phyloP scores from a whole-genome alignment of 2,329 filamentous ascomycete genomes.

The Cercospora sp. region DNA sequence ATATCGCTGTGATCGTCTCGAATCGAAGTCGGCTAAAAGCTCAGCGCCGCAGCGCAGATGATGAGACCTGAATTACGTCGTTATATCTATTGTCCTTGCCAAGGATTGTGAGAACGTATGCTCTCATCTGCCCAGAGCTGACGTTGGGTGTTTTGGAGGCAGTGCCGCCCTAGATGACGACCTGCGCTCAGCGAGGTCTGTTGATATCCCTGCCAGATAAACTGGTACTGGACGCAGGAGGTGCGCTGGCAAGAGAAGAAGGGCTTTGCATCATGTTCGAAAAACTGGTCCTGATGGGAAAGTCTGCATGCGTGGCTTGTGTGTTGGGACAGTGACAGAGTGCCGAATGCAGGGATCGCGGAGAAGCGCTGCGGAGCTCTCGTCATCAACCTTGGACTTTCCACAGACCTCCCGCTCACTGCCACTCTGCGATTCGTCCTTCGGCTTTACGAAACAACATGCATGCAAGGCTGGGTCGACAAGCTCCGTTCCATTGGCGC shows the following conservation, averaged over 20 bases:
- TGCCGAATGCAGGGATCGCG: conserved; percentile 3
- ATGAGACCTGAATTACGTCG: neutral
- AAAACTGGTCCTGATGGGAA: conserved; percentile 4
- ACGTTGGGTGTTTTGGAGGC: neutral
- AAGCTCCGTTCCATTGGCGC: neutral
- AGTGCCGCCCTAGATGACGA: neutral
- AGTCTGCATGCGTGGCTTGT: conserved; percentile 1
- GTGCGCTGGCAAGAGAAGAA: neutral
- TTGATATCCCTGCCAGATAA: neutral
- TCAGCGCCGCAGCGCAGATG: neutral
- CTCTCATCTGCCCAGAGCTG: neutral
- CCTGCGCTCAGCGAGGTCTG: conserved; percentile 3
- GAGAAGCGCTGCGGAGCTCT: conserved; percentile 1
- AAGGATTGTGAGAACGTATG: neutral
- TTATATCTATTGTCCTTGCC: neutral
- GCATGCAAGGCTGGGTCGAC: neutral
- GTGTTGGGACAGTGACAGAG: conserved; percentile 1
- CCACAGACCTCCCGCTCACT: neutral
- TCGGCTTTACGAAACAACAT: neutral
- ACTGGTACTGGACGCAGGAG: neutral
- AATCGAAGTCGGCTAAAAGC: neutral
- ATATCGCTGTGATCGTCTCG: neutral
- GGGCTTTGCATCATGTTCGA: neutral
- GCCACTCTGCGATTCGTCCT: neutral
- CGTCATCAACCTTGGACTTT: conserved; percentile 3